These are phyloP conservation scores for Fraxinus dipetala DNA, from an alignment of 305 asterid species.

Conservation along the genomic window DNA sequence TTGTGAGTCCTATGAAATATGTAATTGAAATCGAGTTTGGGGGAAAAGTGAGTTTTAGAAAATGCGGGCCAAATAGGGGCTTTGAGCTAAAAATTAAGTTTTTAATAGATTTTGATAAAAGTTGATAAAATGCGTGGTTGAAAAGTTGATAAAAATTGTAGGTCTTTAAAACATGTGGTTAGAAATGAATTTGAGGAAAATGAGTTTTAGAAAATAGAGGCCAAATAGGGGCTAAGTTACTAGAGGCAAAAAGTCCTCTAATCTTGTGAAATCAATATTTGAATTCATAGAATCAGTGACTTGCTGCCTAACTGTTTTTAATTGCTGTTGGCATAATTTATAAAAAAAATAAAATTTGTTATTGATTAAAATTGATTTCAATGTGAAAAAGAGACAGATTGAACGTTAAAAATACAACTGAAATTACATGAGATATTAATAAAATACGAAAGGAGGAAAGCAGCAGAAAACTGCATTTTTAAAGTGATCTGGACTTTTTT, in stretches of 20 bases:
- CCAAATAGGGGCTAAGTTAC: background rate
- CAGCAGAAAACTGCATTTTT: background rate
- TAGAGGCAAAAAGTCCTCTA: background rate
- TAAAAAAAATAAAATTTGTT: background rate
- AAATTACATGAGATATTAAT: background rate
- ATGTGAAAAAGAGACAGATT: background rate
- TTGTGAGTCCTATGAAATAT: background rate
- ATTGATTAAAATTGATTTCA: background rate
- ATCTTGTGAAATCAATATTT: background rate
- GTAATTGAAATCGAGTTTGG: background rate
- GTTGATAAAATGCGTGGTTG: background rate
- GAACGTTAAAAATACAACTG: background rate
- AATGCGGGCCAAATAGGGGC: background rate
- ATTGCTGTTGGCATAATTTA: background rate
- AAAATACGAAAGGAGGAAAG: background rate
- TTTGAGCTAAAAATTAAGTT: background rate
- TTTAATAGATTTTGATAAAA: background rate
- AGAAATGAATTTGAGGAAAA: background rate
- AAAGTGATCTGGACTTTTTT: background rate
- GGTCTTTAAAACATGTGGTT: background rate
- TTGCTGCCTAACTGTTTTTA: background rate
- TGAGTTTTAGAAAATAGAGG: background rate
- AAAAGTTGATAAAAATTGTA: background rate
- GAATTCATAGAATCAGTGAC: background rate
- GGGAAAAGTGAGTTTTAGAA: background rate